Evolutionary conservation across 768 basidiomycete species (phyloP).

Genomic region (Collybia sordida): DNA sequence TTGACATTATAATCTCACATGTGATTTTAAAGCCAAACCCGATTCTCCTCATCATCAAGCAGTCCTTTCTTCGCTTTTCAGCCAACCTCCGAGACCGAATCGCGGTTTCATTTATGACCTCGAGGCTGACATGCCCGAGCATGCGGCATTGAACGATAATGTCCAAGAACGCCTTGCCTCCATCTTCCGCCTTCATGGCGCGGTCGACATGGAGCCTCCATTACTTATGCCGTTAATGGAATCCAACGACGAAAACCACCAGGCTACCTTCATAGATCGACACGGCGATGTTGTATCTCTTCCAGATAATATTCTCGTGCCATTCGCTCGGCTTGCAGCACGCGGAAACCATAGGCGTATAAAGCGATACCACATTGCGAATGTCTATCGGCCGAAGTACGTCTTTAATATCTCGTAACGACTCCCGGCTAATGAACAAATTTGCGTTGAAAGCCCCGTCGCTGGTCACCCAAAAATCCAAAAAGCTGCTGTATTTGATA

Average conservation of each 20-base stretch:
- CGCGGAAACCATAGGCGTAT: constrained; percentile 64
- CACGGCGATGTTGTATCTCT: constrained; percentile 76
- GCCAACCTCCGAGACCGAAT: constrained; percentile 61
- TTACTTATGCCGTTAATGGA: constrained; percentile 75
- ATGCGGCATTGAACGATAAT: constrained; percentile 67
- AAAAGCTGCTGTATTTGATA: constrained; percentile 82
- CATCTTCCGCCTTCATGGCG: constrained; percentile 88
- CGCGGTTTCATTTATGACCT: constrained; percentile 75
- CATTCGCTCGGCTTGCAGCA: constrained; percentile 84
- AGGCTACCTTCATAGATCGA: constrained; percentile 76
- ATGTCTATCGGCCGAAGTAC: constrained; percentile 70
- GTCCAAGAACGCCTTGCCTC: constrained; percentile 75
- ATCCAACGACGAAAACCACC: constrained; percentile 59
- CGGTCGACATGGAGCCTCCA: constrained; percentile 84
- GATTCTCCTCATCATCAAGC: constrained; percentile 82
- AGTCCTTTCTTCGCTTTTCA: constrained; percentile 77
- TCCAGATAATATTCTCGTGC: constrained; percentile 69
- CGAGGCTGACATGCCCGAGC: constrained; percentile 65
- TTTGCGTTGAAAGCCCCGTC: constrained; percentile 42
- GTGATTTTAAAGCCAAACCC: constrained; percentile 54
- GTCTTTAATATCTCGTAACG: constrained; percentile 17
- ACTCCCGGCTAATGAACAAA: constrained; percentile 3
- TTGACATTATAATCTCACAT: too few relatives aligned
- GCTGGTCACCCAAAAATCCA: constrained; percentile 72
- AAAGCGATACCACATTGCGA: constrained; percentile 79